Evolutionary conservation across 257 asterid genomes (phyloP).

Genomic region (Nicotiana tomentosiformis): DNA sequence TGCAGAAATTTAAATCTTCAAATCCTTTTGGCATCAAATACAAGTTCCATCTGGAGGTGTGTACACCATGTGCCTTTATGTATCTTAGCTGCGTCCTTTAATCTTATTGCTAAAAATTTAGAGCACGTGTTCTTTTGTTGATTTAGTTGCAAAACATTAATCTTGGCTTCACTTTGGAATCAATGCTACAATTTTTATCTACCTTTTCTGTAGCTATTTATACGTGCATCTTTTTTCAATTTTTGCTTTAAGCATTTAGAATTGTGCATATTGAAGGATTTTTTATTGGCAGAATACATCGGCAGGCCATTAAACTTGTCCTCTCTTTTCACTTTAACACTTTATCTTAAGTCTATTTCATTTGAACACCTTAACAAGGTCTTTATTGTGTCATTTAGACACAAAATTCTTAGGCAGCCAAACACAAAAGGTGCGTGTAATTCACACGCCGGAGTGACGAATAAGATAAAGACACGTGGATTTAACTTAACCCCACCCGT

Average conservation of each 20-base stretch:
- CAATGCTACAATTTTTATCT: neutral
- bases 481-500: no score
- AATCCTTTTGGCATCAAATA: conserved; percentile 91
- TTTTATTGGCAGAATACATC: neutral
- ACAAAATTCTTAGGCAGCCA: no score
- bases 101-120: neutral
- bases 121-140: neutral
- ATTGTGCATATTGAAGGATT: neutral
- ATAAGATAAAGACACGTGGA: no score
- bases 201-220: neutral
- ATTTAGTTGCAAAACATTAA: neutral
- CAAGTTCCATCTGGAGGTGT: conserved; percentile 90
- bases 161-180: neutral
- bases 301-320: no score
- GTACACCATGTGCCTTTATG: conserved; percentile 11
- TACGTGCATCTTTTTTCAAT: neutral
- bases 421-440: no score
- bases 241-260: neutral
- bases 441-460: no score
- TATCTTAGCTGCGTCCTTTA: neutral
- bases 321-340: no score
- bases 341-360: no score
- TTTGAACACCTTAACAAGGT: no score
- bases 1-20: conserved; percentile 80
- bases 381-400: no score